Percentiles rank a stretch among this genome's conserved stretches.
Conservation (phyloP, 2,329 filamentous ascomycete genomes). For the Fusarium beomiforme region DNA sequence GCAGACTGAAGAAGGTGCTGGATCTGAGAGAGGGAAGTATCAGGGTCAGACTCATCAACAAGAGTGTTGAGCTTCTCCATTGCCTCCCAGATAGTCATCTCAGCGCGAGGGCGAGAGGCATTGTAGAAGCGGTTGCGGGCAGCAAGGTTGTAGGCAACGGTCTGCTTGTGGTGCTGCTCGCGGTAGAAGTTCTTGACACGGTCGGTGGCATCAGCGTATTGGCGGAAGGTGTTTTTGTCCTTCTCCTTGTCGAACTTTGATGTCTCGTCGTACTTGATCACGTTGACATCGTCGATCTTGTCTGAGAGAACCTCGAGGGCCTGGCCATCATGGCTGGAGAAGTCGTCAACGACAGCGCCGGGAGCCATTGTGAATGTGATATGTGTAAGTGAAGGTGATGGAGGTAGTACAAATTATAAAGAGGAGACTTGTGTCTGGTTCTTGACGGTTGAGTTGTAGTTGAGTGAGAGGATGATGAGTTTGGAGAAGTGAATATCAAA, state of each 20-base stretch:
- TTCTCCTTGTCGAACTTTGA: conserved; percentile 79
- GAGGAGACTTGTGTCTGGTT: background rate
- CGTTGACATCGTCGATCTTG: conserved; percentile 62
- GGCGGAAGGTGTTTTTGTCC: conserved; percentile 82
- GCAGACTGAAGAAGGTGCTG: conserved; percentile 89
- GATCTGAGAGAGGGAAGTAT: conserved; percentile 88
- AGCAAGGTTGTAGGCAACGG: conserved; percentile 84
- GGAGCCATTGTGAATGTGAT: conserved; percentile 41
- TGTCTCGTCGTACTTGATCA: conserved; percentile 59
- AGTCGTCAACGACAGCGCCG: conserved; percentile 38
- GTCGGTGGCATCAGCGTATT: conserved; percentile 85
- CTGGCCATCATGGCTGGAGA: conserved; percentile 36
- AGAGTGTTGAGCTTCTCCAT: conserved; percentile 93
- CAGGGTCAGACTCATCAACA: conserved; percentile 90
- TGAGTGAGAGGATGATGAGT: conserved; percentile 21
- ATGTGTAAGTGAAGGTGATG: conserved; percentile 23
- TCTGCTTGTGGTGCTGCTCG: conserved; percentile 77
- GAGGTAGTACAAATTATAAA: background rate
- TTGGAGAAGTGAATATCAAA: conserved; percentile 1
- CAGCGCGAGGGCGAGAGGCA: conserved; percentile 68
- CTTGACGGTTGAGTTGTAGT: background rate
- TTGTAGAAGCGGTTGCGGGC: conserved; percentile 70
- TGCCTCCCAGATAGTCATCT: conserved; percentile 90
- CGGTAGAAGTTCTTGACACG: conserved; percentile 88
- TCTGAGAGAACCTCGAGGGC: conserved; percentile 62